Base-by-base conservation (phyloP, 306 rosid species). In the Vigna hirtella region DNA sequence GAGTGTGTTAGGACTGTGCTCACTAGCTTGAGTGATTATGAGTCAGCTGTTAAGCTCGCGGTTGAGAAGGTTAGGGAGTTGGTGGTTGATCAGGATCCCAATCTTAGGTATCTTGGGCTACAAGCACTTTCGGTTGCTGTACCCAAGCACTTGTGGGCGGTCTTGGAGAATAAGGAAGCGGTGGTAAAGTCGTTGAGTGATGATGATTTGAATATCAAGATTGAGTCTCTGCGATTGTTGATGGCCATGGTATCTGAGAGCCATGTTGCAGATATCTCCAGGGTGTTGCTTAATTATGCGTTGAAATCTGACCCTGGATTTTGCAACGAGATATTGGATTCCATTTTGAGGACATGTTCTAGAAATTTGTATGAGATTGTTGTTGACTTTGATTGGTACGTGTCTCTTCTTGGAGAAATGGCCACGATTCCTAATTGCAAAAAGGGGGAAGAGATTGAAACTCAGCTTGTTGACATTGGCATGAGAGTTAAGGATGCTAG, bases 401-500 rank as follows among this genome's bases (percentile, higher is more conserved):
- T 91, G 32, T 83, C 87, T 0, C 96, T 93, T 74, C 82, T 95
- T 64, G 97, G 98, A 68, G 99, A 93, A 56, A 91, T 95, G 91
- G 72, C 97, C 0, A 88, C 90, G 66, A 91, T 95, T 77, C 98
- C 90, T 48, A 89, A 88, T 80, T 95, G 97, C 86, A 93, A 80
- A 70, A 85, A 84, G 77, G 97, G 96, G 58, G 96, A 85, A 69
- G 99, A 95, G 81, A 93, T 95, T 77, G 98, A 93, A 87, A 87
- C 76, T 57, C 98, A 95, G 86, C 91, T 95, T 9, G 71, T 91
- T 82, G 98, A 95, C 85, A 90, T 95, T 66, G 89, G 98, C 57
- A 62, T 89, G 90, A 91, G 98, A 84, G 98, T 95, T 57, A 88
- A 77, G 87, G 98, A 95, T 84, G 96, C 87, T 62, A 95, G 97